A percentile compares a stretch with the other conserved stretches of the same genome.
Evolutionary conservation across 306 rosid species (phyloP).

Genomic region (Trichosanthes truncata): DNA sequence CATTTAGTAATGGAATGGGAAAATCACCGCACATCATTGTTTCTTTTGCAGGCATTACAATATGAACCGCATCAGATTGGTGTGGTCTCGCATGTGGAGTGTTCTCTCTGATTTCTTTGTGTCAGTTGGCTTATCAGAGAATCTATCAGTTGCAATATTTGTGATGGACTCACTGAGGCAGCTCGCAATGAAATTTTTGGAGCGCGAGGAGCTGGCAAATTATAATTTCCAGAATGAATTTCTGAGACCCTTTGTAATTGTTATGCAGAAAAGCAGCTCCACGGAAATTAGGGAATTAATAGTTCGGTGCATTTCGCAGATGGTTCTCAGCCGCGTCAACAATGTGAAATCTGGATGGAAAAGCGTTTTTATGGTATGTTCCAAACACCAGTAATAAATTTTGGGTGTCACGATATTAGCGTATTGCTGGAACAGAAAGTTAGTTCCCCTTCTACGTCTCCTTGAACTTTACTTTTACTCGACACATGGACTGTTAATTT

Average conservation of each 20-base stretch:
- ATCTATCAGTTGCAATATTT: slow-evolving; percentile 95
- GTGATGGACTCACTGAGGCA: slow-evolving; percentile 97
- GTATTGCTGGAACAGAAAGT: background rate
- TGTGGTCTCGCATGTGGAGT: slow-evolving; percentile 98
- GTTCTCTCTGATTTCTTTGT: slow-evolving; percentile 98
- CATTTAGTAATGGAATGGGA: background rate
- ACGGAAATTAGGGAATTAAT: slow-evolving; percentile 91
- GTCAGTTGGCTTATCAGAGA: slow-evolving; percentile 93
- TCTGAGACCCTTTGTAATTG: slow-evolving; percentile 94
- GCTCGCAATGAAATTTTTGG: slow-evolving; percentile 97
- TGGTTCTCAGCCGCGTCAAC: slow-evolving; percentile 96
- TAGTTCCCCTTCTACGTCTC: background rate
- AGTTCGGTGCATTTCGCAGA: slow-evolving; percentile 95
- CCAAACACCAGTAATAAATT: background rate
- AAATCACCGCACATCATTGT: slow-evolving; percentile 16
- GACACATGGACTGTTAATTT: background rate
- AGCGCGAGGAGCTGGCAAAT: slow-evolving; percentile 97
- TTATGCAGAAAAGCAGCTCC: slow-evolving; percentile 84
- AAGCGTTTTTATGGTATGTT: slow-evolving; percentile 91
- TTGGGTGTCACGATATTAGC: background rate
- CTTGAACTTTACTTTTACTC: background rate
- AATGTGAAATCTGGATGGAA: slow-evolving; percentile 99
- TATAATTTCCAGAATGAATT: slow-evolving; percentile 97
- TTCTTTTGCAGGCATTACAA: slow-evolving; percentile 89
- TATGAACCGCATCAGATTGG: slow-evolving; percentile 96